Evolutionary conservation across 2,329 filamentous ascomycete species (phyloP), one percentile per base, ranked within the genome.

Genomic region (Cytospora piceae): DNA sequence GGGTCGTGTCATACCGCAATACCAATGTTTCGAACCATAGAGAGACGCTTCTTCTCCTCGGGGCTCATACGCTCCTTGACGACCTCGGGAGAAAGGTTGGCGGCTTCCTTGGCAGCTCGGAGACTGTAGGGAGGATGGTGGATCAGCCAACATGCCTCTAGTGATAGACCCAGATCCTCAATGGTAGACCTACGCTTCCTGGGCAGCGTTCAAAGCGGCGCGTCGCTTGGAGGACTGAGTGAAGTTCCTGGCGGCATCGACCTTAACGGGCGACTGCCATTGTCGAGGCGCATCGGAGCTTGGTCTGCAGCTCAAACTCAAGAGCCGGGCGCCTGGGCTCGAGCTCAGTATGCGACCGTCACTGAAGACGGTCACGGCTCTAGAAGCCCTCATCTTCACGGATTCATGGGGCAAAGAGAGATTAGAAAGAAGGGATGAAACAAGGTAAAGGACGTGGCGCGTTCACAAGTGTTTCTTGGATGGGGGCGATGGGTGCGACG

Each of bases 1-100:
- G 9, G 4, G 4, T 3, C 7, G 9, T 20, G 7, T 17, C 86
- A 66, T 87, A 93, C 91, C 74, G 95, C 95, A 82, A 99, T 99
- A 80, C 95, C 95, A 78, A 99, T 99, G 78, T 99, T 99, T 70
- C 95, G 88, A 66, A 98, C 91, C 80, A 86, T 88, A 61, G 90
- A 87, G 69, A 99, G 79, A 68, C 94, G 87, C 69, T 88, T 84
- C 65, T 87, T 88, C 80, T 99, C 95, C 67, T 89, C 86, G 37
- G 92, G 87, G 72, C 89, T 87, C 78, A 97, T 89, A 75, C 93
- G 94, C 71, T 91, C 87, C 61, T 93, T 89, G 69, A 96, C 83
- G 65, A 81, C 80, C 70, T 87, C 85, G 71, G 83, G 79, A 4
- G 84, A 85, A 69, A 87, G 79, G 69, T 77, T 78, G 46, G 82